Percentiles rank a stretch among this genome's conserved stretches.
These are phyloP conservation scores for Pezicula rhizophila DNA, from an alignment of 2,329 filamentous ascomycete species.

Conservation along the genomic window DNA sequence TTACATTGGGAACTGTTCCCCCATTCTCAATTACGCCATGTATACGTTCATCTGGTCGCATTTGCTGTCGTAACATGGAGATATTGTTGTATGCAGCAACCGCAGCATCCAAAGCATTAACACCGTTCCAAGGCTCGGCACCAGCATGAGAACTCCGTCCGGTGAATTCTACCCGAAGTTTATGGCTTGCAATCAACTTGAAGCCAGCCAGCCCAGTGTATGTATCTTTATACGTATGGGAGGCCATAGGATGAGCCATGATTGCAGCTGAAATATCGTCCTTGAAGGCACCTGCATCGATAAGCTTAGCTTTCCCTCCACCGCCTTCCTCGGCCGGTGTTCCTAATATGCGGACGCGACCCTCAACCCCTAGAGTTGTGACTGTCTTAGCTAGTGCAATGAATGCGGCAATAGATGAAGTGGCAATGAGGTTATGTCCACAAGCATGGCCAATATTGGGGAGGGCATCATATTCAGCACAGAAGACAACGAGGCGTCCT, in stretches of 20 bases:
- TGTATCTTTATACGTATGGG: not conserved
- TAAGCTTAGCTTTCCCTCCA: slow-evolving; percentile 36
- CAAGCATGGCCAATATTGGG: slow-evolving; percentile 38
- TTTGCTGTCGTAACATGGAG: slow-evolving; percentile 27
- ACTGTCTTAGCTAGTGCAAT: slow-evolving; percentile 27
- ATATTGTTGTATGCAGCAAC: slow-evolving; percentile 30
- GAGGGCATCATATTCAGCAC: slow-evolving; percentile 40
- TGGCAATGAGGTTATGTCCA: slow-evolving; percentile 38
- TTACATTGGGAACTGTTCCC: not conserved
- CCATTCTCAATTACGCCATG: slow-evolving; percentile 21
- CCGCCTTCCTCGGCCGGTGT: slow-evolving; percentile 24
- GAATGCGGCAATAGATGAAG: slow-evolving; percentile 29
- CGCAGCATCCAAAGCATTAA: slow-evolving; percentile 34
- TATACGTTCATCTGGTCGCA: slow-evolving; percentile 22
- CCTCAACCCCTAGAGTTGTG: slow-evolving; percentile 13
- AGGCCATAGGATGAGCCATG: slow-evolving; percentile 31
- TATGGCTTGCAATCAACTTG: slow-evolving; percentile 1
- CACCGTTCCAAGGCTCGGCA: slow-evolving; percentile 28
- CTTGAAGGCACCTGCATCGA: slow-evolving; percentile 37
- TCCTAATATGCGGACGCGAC: slow-evolving; percentile 26
- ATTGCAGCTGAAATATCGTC: slow-evolving; percentile 29
- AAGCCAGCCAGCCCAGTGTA: not conserved
- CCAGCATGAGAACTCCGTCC: slow-evolving; percentile 28
- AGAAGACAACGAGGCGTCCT: slow-evolving; percentile 33
- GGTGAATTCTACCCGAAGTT: slow-evolving; percentile 5